phyloP scores from a whole-genome alignment of 179 eudicot species.

The Sideroxylon spinosum region DNA sequence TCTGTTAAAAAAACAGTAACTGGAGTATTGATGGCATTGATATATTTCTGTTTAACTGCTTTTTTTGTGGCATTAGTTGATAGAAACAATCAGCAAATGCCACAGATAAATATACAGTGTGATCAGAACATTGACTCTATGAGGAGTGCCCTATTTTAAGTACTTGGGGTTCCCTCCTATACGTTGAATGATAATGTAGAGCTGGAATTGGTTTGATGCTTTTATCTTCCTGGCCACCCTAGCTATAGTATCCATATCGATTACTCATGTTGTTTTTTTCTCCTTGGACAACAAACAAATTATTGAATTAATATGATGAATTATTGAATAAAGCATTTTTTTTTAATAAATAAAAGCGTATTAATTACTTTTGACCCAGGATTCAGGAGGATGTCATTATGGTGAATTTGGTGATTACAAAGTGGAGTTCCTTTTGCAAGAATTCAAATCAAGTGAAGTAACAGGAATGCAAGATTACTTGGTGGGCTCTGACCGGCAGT shows the following conservation, averaged over 20 bases:
- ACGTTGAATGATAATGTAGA: constrained; percentile 6
- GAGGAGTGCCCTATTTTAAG: not conserved
- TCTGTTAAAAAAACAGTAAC: constrained; percentile 2
- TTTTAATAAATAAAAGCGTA: not conserved
- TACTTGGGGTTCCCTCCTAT: not conserved
- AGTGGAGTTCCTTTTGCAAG: constrained; percentile 8
- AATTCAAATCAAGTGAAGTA: constrained; percentile 15
- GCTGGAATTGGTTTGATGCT: not conserved
- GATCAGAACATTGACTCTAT: not conserved
- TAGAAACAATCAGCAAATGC: not conserved
- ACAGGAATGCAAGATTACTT: constrained; percentile 13
- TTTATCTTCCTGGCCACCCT: not conserved
- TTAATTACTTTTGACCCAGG: constrained; percentile 10
- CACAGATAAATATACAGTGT: not conserved
- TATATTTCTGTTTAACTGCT: not conserved
- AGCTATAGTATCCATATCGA: not conserved
- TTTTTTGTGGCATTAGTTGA: not conserved
- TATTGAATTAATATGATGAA: not conserved
- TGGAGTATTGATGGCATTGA: not conserved
- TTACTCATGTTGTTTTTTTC: not conserved
- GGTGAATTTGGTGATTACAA: constrained; percentile 15
- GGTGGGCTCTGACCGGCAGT: constrained; percentile 55
- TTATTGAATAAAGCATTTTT: not conserved
- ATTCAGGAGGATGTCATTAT: constrained; percentile 1
- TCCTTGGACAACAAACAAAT: not conserved